Conservation (phyloP, 2,329 filamentous ascomycete species). For the Talaromyces pinophilus region DNA sequence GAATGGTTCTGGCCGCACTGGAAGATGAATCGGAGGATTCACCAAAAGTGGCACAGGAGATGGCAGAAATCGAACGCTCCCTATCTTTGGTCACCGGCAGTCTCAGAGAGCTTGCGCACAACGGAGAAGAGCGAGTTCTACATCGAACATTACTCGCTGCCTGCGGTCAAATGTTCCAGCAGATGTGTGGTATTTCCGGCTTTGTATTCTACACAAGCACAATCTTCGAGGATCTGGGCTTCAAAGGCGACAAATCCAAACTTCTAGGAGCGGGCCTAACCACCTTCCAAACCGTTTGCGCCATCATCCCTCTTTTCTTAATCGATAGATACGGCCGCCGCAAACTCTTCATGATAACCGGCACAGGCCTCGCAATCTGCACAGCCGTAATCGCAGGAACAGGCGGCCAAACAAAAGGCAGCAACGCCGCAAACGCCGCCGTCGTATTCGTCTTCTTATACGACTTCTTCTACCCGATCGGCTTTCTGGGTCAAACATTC, state of each 20-base stretch:
- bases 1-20: constrained; percentile 56
- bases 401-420: constrained; percentile 28
- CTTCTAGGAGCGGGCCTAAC: constrained; percentile 61
- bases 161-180: constrained; percentile 61
- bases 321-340: constrained; percentile 63
- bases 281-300: constrained; percentile 63
- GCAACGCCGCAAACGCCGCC: constrained; percentile 40
- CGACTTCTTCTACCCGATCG: constrained; percentile 45
- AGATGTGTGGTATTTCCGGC: constrained; percentile 62
- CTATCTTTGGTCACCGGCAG: constrained; percentile 9
- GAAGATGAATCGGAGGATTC: constrained; percentile 54
- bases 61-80: constrained; percentile 47
- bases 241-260: constrained; percentile 9
- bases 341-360: constrained; percentile 36
- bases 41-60: constrained; percentile 57
- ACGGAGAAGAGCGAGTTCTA: constrained; percentile 52
- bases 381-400: constrained; percentile 32
- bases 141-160: constrained; percentile 60
- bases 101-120: constrained; percentile 8
- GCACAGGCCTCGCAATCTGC: constrained; percentile 34
- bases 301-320: constrained; percentile 61
- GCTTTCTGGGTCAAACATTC: constrained; percentile 67
- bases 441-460: constrained; percentile 48
- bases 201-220: constrained; percentile 51
- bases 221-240: constrained; percentile 26